A percentile compares a stretch with the other conserved stretches of the same genome.
These are phyloP conservation scores for Nemophila menziesii DNA, from an alignment of 257 asterid species.

Conservation along the genomic window DNA sequence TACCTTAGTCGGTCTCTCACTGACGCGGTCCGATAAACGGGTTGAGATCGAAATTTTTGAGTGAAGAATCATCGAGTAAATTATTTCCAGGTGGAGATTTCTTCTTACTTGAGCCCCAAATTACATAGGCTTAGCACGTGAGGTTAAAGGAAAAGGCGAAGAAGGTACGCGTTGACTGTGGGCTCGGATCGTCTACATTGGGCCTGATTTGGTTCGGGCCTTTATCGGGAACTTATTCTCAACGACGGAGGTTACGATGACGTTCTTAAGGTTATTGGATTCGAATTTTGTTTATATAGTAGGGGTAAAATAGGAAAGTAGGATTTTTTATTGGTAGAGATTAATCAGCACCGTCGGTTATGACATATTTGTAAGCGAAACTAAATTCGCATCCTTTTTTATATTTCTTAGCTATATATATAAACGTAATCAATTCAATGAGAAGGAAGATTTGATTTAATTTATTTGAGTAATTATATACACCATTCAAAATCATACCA, in stretches of 20 bases:
- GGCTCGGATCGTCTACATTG: conserved; percentile 49
- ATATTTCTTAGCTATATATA: too few relatives aligned
- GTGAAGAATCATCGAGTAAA: conserved; percentile 57
- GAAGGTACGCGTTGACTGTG: conserved; percentile 56
- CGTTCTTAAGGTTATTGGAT: too few relatives aligned
- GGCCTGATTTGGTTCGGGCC: conserved; percentile 47
- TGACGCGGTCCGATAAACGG: conserved; percentile 84
- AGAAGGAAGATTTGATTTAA: too few relatives aligned
- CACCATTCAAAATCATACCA: too few relatives aligned
- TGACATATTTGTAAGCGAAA: too few relatives aligned
- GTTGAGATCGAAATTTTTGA: conserved; percentile 96
- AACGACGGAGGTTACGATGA: conserved; percentile 69
- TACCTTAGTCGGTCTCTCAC: conserved; percentile 82
- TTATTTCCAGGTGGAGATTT: conserved; percentile 67
- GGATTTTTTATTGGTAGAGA: too few relatives aligned
- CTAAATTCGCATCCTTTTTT: too few relatives aligned
- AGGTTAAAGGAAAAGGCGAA: conserved; percentile 82
- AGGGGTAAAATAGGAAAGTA: too few relatives aligned
- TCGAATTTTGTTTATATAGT: too few relatives aligned
- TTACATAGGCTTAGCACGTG: conserved; percentile 82
- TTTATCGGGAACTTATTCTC: conserved; percentile 46
- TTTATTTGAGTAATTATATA: too few relatives aligned
- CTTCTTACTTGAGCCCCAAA: conserved; percentile 72
- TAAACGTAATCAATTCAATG: too few relatives aligned
- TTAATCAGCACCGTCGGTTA: too few relatives aligned